Evolutionary conservation across 2,329 filamentous ascomycete genomes (phyloP), one percentile per base, ranked within the genome.

Genomic region (Pseudohalonectria lignicola): DNA sequence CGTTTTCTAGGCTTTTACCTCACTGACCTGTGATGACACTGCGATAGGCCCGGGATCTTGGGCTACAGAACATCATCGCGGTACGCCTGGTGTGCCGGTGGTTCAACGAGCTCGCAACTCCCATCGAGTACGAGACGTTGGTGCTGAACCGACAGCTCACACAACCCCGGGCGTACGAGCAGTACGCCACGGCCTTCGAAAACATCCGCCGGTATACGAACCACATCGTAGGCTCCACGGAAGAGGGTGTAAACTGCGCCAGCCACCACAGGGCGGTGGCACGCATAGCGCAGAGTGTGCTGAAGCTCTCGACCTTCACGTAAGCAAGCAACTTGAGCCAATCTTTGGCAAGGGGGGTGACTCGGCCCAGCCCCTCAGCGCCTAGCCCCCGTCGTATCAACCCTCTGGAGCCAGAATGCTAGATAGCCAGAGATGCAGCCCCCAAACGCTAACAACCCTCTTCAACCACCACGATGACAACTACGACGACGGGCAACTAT

Each of bases 161-260:
- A 18, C 20, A 25, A 15, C 15, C 11, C 29, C 18, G 20, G 8
- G 19, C 15, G n/a, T 19, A 12, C 19, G 31, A 16, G 11, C 37
- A 15, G 6, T 18, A 30, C 19, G 9, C 11, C 11, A 19, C 16
- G 12, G 37, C 29, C 9, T 34, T 30, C 8, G 30, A n/a, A 11
- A 32, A 39, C 16, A 39, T 39, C 16, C 15, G 15, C 10, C 30
- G n/a, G n/a, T 28, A 39, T 18, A 39, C 37, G 16, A 39, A 39
- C 17, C 37, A 39, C 18, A 21, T 39, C 3, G 12, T 32, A 13
- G 18, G n/a, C 16, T 29, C 35, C 4, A 30, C 30, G 21, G 37
- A 39, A 12, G 31, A 34, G n/a, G 20, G 19, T 4, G 35, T 29
- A 13, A 31, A n/a, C 35, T 37, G 35, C 25, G 12, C 12, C n/a